Percentiles rank a stretch among this genome's conserved stretches.
Conservation (phyloP, 208 protist species). For the Phytomonas sp. region DNA sequence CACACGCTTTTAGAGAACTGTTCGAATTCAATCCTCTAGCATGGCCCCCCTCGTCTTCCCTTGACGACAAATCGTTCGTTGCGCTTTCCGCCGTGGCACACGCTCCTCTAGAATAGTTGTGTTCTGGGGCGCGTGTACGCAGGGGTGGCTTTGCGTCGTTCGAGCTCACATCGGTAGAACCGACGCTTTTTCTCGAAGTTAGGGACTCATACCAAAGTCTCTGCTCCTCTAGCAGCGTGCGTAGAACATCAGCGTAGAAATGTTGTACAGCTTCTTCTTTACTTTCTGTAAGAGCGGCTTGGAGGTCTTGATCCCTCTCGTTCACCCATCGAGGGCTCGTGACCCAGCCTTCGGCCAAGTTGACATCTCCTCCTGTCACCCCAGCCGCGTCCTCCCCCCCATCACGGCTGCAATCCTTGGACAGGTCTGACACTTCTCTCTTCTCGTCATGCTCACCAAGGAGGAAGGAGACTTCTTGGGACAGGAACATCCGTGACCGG, state of each 20-base stretch:
- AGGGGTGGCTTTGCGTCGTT: background rate
- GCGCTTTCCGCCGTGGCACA: background rate
- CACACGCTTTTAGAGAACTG: slow-evolving; percentile 4
- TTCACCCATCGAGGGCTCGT: slow-evolving; percentile 20
- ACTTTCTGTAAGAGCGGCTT: slow-evolving; percentile 29
- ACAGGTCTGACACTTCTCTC: background rate
- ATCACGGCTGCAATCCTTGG: background rate
- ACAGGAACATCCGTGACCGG: slow-evolving; percentile 51
- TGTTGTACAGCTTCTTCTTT: slow-evolving; percentile 29
- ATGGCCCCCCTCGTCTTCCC: background rate
- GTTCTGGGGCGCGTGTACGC: background rate
- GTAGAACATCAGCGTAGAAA: slow-evolving; percentile 28
- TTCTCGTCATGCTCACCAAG: slow-evolving; percentile 17
- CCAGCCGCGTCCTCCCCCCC: background rate
- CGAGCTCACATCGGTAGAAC: background rate
- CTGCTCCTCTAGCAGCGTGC: slow-evolving; percentile 29
- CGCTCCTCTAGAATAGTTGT: background rate
- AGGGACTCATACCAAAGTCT: slow-evolving; percentile 18
- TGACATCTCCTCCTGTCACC: background rate
- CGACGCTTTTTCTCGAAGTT: background rate
- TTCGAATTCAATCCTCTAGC: background rate
- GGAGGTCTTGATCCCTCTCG: slow-evolving; percentile 23
- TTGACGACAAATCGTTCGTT: background rate
- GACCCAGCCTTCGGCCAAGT: slow-evolving; percentile 10
- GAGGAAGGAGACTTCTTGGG: slow-evolving; percentile 69